These are phyloP conservation scores for Gossypium stocksii DNA, from an alignment of 345 rosid genomes.

Conservation along the genomic window DNA sequence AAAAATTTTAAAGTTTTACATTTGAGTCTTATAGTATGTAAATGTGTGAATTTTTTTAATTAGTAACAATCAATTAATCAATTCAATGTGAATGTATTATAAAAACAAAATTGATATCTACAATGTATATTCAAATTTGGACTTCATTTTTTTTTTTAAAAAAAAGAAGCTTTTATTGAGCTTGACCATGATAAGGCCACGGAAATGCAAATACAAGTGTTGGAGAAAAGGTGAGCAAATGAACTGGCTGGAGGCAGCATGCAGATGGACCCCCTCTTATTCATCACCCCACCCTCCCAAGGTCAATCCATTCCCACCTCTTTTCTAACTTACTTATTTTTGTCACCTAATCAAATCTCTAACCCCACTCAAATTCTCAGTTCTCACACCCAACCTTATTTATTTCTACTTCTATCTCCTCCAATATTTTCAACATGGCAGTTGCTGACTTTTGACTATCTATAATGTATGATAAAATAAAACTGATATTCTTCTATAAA, in stretches of 20 bases:
- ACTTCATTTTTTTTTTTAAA: no score
- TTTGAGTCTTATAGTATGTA: no score
- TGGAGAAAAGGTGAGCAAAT: background rate
- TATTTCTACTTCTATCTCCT: background rate
- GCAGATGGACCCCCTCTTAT: background rate
- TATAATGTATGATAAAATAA: background rate
- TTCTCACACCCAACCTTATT: background rate
- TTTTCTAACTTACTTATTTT: background rate
- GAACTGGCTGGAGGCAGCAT: constrained; percentile 1
- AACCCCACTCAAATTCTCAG: background rate
- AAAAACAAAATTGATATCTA: no score
- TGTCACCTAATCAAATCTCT: background rate
- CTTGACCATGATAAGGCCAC: background rate
- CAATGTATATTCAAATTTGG: no score
- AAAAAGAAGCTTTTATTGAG: background rate
- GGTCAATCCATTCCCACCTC: background rate
- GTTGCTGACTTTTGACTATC: background rate
- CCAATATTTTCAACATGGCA: background rate
- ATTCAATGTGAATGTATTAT: background rate
- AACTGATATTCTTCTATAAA: no score
- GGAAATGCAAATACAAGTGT: background rate
- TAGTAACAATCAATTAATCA: no score
- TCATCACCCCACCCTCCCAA: background rate
- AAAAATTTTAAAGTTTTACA: no score
- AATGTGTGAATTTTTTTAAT: no score